A percentile compares a stretch with the other conserved stretches of the same genome.
Conservation (phyloP, 352 stramenopile species). For the Pythium myriotylum region DNA sequence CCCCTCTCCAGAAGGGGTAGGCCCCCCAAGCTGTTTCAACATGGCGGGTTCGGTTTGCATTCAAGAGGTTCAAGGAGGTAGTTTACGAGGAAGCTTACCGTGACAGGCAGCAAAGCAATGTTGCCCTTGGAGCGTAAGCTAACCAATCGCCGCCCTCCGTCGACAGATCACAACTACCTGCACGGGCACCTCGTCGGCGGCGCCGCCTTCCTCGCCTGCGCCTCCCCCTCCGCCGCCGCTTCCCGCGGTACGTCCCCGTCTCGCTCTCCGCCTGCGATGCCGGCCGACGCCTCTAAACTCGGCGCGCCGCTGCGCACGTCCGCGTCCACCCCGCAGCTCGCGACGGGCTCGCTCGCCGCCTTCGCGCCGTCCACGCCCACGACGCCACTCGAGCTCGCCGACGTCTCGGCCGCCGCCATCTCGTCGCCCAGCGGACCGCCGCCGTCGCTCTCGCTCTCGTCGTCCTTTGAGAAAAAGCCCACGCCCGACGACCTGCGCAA, state of each 20-base stretch:
- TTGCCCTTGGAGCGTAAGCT: constrained; percentile 16
- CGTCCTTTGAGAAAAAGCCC: constrained; percentile 26
- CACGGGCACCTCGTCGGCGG: constrained; percentile 14
- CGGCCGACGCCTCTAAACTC: constrained; percentile 24
- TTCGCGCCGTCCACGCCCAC: constrained; percentile 23
- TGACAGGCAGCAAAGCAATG: constrained; percentile 13
- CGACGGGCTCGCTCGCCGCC: constrained; percentile 19
- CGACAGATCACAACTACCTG: constrained; percentile 25
- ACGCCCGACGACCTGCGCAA: constrained; percentile 25
- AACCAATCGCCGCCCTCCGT: constrained; percentile 23
- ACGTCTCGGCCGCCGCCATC: constrained; percentile 28
- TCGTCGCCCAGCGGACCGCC: constrained; percentile 32
- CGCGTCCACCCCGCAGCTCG: constrained; percentile 24
- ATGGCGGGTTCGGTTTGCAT: constrained; percentile 38
- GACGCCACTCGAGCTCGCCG: constrained; percentile 18
- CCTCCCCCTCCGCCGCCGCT: background rate
- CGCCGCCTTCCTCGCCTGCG: too few relatives aligned
- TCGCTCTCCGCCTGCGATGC: constrained; percentile 10
- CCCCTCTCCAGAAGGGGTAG: constrained; percentile 11
- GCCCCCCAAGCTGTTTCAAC: background rate
- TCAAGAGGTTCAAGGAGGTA: constrained; percentile 33
- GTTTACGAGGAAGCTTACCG: constrained; percentile 32
- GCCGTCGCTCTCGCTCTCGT: constrained; percentile 16
- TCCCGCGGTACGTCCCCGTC: constrained; percentile 14
- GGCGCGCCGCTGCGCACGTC: constrained; percentile 23